phyloP scores from a whole-genome alignment of 2,329 filamentous ascomycete species.

The Onygenales sp. region DNA sequence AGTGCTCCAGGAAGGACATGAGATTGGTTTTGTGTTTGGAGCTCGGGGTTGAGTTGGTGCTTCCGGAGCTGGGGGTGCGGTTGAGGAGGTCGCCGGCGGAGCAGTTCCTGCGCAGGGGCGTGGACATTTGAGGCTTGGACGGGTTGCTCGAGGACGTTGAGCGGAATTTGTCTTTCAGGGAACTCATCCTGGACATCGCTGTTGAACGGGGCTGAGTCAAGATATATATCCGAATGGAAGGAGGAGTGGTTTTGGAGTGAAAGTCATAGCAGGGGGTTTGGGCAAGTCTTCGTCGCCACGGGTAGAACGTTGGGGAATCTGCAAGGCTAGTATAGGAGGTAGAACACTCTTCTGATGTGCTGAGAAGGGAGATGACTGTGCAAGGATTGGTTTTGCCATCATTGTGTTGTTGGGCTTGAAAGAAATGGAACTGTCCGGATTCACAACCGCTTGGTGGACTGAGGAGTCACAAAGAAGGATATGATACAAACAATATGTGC shows the following conservation, averaged over 20 bases:
- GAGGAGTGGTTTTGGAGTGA: neutral
- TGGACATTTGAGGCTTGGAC: neutral
- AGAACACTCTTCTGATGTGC: too few species aligned
- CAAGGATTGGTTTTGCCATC: too few species aligned
- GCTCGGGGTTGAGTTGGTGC: neutral
- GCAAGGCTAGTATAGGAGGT: too few species aligned
- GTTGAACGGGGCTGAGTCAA: neutral
- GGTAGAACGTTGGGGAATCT: too few species aligned
- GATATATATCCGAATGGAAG: neutral
- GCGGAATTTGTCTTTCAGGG: conserved; percentile 4
- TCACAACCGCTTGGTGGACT: too few species aligned
- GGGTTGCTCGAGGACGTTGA: conserved; percentile 2
- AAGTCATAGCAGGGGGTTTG: neutral
- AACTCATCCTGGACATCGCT: neutral
- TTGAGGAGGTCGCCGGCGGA: conserved; percentile 5
- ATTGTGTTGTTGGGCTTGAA: too few species aligned
- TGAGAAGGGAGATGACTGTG: too few species aligned
- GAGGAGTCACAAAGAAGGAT: too few species aligned
- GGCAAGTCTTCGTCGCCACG: too few species aligned
- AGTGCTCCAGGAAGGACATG: neutral
- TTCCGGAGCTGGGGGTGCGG: neutral
- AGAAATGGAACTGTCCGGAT: too few species aligned
- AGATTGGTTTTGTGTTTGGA: neutral
- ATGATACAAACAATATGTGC: too few species aligned
- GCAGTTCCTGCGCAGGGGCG: conserved; percentile 4